phyloP scores from a whole-genome alignment of 208 protist genomes.

The Trypanosoma caninum region DNA sequence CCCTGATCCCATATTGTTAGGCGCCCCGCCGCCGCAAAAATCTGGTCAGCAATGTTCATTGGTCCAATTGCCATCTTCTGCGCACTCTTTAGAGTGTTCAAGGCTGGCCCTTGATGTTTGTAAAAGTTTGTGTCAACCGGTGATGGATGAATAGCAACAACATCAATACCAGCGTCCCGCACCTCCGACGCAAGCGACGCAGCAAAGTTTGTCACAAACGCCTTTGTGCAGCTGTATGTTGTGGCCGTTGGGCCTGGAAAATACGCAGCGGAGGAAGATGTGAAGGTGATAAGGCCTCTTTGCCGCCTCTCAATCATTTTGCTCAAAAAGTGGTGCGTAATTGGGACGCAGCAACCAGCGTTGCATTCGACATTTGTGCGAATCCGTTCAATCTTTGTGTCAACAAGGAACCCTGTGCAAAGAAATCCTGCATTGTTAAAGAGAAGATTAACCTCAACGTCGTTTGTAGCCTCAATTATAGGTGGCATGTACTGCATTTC shows the following conservation, averaged over 20 bases:
- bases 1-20: conserved; percentile 87
- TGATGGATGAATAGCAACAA: conserved; percentile 85
- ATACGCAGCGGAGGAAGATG: conserved; percentile 76
- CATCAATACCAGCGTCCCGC: conserved; percentile 78
- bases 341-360: conserved; percentile 72
- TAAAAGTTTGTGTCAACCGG: conserved; percentile 90
- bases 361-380: conserved; percentile 92
- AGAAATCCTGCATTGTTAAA: conserved; percentile 96
- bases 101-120: conserved; percentile 76
- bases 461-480: conserved; percentile 66
- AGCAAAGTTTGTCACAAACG: conserved; percentile 88
- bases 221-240: conserved; percentile 91
- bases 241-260: conserved; percentile 85
- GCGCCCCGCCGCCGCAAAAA: conserved; percentile 80
- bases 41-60: conserved; percentile 75
- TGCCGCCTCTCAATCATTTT: conserved; percentile 77
- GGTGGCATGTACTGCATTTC: conserved; percentile 65
- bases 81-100: conserved; percentile 67
- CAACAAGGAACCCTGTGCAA: conserved; percentile 86
- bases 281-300: conserved; percentile 88
- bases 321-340: conserved; percentile 89
- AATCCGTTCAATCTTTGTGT: conserved; percentile 73
- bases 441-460: conserved; percentile 66
- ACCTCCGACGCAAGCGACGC: conserved; percentile 77
- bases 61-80: conserved; percentile 70